Evolutionary conservation across 2,329 filamentous ascomycete genomes (phyloP), one percentile per base, ranked within the genome.

Genomic region (Neofusicoccum kwambonambiense): DNA sequence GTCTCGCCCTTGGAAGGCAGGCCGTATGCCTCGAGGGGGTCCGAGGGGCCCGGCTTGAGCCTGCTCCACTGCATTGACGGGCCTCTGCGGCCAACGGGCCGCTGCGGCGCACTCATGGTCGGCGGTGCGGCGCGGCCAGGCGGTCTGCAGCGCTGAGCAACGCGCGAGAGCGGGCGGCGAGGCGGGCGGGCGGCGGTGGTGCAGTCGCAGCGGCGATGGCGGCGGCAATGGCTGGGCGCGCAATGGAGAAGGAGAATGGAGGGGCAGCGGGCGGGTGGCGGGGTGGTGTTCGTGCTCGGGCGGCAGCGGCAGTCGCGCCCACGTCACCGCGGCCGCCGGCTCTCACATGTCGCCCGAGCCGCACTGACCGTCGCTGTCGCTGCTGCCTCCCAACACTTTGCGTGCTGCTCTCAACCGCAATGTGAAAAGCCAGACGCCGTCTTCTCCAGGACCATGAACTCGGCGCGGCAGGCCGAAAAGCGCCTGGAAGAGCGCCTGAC

Each of bases 1-100:
- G 84, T 90, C 77, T 98, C 94, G 61, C 94, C 94, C 74, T 97
- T 97, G 2, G 93, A 97, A 4, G 92, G 92, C 69, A 97, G 84
- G 1, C 94, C 93, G 69, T 96, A 90, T 66, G 83, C 85, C 70
- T 96, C 91, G 34, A 98, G 82, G 13, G 91, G 87, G 76, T 97
- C 93, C 65, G 87, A 81, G 50, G 89, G 86, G 66, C 89, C 84
- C 12, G 91, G 89, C 76, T 90, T 93, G 68, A 96, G 81, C 68
- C 75, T 74, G 62, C 73, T 69, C 75, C 75, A 78, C 45, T 75
- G 75, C 50, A 76, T 74, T 31, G 76, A 77, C 44, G 76, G 75
- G 17, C 73, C 76, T 51, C 76, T 75, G 62, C 74, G 74, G 67
- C 72, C 76, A 68, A 70, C 76, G 60, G 75, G 74, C 13, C 76